phyloP scores from a whole-genome alignment of 257 asterid genomes.

The Solanum medicagineum region DNA sequence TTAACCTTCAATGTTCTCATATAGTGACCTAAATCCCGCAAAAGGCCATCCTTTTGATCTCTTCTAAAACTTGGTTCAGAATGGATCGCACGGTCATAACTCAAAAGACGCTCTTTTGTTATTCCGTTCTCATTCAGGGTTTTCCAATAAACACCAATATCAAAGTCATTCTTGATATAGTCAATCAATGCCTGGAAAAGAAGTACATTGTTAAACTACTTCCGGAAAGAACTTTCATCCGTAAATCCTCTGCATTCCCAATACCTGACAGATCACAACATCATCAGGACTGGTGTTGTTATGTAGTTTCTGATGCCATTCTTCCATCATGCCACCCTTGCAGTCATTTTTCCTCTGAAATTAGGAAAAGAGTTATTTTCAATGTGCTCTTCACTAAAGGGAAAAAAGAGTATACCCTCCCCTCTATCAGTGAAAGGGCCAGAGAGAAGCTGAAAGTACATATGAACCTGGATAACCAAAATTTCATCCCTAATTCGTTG shows the following conservation, averaged over 20 bases:
- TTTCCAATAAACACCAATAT: slow-evolving; percentile 78
- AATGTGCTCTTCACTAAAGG: background rate
- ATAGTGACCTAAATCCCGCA: slow-evolving; percentile 90
- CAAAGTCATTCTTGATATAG: slow-evolving; percentile 74
- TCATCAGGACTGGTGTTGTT: slow-evolving; percentile 99
- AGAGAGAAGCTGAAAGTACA: background rate
- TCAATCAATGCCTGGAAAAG: slow-evolving; percentile 75
- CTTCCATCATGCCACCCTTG: slow-evolving; percentile 98
- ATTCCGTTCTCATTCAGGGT: slow-evolving; percentile 89
- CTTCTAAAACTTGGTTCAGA: slow-evolving; percentile 72
- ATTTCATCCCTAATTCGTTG: slow-evolving; percentile 98
- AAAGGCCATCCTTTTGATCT: slow-evolving; percentile 81
- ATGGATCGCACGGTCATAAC: slow-evolving; percentile 96
- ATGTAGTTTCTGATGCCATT: slow-evolving; percentile 99
- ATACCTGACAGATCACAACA: slow-evolving; percentile 96
- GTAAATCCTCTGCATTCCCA: background rate
- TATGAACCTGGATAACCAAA: slow-evolving; percentile 77
- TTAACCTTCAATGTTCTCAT: slow-evolving; percentile 89
- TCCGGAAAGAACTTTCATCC: background rate
- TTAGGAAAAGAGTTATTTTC: background rate
- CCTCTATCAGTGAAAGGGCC: background rate
- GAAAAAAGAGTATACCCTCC: background rate
- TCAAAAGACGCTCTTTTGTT: slow-evolving; percentile 92
- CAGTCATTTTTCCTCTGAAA: slow-evolving; percentile 81
- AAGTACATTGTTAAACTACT: background rate